phyloP scores from a whole-genome alignment of 768 basidiomycete species.

The Gloeopeniophorella convolvens region DNA sequence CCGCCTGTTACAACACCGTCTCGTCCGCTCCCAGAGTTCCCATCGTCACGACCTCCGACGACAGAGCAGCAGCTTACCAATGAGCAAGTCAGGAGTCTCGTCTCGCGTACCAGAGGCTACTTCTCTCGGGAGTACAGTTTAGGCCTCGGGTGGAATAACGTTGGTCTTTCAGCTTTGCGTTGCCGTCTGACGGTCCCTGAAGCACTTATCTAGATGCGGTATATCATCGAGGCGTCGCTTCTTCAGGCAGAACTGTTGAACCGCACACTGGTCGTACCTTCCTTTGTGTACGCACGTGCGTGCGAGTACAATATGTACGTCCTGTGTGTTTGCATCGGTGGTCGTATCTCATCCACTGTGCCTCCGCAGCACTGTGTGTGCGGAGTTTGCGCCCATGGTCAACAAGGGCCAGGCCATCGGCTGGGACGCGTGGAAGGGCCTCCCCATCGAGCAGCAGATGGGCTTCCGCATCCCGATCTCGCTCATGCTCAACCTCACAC shows the following conservation, averaged over 20 bases:
- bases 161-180: conserved; percentile 21
- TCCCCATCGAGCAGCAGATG: conserved; percentile 33
- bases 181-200: neutral
- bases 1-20: too few species aligned
- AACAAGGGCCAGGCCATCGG: conserved; percentile 39
- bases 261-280: conserved; percentile 38
- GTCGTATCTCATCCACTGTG: neutral
- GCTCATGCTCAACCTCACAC: conserved; percentile 38
- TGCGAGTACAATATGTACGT: conserved; percentile 37
- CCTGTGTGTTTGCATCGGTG: conserved; percentile 4
- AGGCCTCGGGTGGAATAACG: conserved; percentile 44
- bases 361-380: conserved; percentile 29
- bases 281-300: conserved; percentile 40
- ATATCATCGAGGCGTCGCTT: conserved; percentile 41
- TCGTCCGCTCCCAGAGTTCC: too few species aligned
- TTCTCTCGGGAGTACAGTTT: conserved; percentile 40
- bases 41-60: neutral
- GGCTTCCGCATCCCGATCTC: conserved; percentile 33
- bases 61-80: conserved; percentile 24
- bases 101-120: conserved; percentile 35
- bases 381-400: conserved; percentile 38
- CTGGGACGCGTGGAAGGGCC: conserved; percentile 36
- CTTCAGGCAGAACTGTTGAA: conserved; percentile 39
- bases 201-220: conserved; percentile 33
- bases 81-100: conserved; percentile 30